Base-by-base conservation (phyloP, 345 rosid genomes). In the Gossypium anomalum region DNA sequence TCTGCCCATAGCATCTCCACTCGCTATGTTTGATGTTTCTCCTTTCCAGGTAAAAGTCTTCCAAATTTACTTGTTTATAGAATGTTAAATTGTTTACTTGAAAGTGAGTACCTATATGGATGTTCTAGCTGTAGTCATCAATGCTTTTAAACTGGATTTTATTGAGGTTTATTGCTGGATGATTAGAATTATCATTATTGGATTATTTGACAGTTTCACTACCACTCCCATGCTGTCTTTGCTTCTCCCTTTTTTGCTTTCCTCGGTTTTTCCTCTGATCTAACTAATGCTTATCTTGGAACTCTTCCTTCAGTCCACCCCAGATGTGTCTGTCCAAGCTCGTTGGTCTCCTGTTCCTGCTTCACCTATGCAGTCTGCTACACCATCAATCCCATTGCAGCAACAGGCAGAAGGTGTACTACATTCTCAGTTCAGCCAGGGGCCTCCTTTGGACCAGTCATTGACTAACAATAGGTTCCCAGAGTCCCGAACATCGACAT, bases 1-100 rank as follows among this genome's bases (percentile, higher is more conserved):
- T 17, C 27, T 93, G 75, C 94, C 96, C n/a, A 80, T 91, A 81
- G 90, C 92, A 47, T 89, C 98, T 71, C 91, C 91, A 48, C 75
- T 92, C 67, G 89, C 97, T 56, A 88, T 95, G 96, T 93, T 93
- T 87, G 99, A 95, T 76, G 91, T 87, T 71, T 84, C 97, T 15
- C 96, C 96, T 80, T 95, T 91, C 89, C 99, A 91, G 97, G 99
- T 95, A 85, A 63, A 68, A 72, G 11, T 52, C 19, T 11, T 55
- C 43, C 55, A 60, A 41, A 52, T 72, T 44, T 45, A 8, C 6
- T 43, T 51, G 22, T 49, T n/a, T 13, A 3, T 52, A 52, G 7
- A 52, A 52, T 19, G 17, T 52, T 16, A 52, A 17, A 4, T 17
- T 52, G 57, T 59, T 2, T 47, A n/a, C 7, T 44, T 45, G 2